phyloP scores from a whole-genome alignment of 129 eudicot species.

The Erigeron canadensis region DNA sequence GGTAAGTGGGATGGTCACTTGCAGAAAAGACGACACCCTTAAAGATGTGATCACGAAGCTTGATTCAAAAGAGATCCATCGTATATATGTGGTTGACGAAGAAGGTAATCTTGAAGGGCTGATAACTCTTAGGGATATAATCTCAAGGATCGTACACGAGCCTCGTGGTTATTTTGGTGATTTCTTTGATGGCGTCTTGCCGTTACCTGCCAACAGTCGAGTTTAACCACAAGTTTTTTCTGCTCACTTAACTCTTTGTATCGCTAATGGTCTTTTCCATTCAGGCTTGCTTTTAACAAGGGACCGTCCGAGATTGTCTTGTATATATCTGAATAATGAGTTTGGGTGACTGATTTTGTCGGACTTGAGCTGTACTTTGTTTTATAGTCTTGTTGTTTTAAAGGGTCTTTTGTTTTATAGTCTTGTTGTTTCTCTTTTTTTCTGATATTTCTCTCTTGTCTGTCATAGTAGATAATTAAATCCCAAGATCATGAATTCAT shows the following conservation, averaged over 20 bases:
- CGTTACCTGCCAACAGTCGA: conserved; percentile 78
- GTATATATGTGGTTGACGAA: conserved; percentile 83
- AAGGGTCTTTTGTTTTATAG: no score
- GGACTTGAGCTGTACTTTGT: conserved; percentile 2
- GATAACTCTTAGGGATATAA: conserved; percentile 86
- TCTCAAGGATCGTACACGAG: conserved; percentile 88
- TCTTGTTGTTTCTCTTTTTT: no score
- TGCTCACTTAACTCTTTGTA: conserved; percentile 16
- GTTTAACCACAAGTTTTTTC: conserved; percentile 39
- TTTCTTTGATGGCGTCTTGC: conserved; percentile 89
- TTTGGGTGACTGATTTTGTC: conserved; percentile 1
- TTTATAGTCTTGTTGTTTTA: neutral
- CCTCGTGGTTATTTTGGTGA: conserved; percentile 96
- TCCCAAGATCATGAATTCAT: no score
- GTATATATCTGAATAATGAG: conserved; percentile 27
- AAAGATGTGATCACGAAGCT: conserved; percentile 66
- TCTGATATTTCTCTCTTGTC: no score
- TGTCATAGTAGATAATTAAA: no score
- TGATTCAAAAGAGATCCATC: conserved; percentile 70
- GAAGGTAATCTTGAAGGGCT: conserved; percentile 75
- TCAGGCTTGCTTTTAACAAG: neutral
- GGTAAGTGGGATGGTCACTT: conserved; percentile 71
- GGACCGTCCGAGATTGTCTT: conserved; percentile 20
- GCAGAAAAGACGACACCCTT: conserved; percentile 58
- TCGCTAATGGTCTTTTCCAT: neutral